Percentiles rank a stretch among this genome's conserved stretches.
Evolutionary conservation across 2,329 filamentous ascomycete genomes (phyloP).

Genomic region (Aphanoascus verrucosus): DNA sequence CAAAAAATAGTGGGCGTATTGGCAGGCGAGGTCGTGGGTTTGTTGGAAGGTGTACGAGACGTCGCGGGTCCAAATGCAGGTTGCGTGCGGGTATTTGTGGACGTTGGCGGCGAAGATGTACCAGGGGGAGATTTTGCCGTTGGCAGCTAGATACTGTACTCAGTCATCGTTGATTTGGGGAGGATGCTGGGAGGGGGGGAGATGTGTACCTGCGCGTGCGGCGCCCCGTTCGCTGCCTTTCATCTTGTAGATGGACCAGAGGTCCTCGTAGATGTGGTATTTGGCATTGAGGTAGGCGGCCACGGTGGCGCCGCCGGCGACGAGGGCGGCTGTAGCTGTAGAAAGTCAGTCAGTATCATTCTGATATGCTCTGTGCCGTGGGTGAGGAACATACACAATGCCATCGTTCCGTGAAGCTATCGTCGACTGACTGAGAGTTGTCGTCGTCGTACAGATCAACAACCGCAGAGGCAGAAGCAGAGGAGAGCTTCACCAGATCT

Average conservation of each 20-base stretch:
- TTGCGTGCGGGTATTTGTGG: slow-evolving; percentile 41
- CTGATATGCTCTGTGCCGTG: not conserved
- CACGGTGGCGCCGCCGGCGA: slow-evolving; percentile 30
- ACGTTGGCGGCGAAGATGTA: slow-evolving; percentile 53
- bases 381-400: slow-evolving; percentile 7
- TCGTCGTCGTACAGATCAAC: no score
- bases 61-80: slow-evolving; percentile 57
- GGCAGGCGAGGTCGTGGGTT: slow-evolving; percentile 45
- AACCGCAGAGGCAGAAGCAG: no score
- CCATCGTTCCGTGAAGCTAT: no score
- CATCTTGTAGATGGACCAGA: slow-evolving; percentile 22
- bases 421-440: no score
- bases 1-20: slow-evolving; percentile 54
- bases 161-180: not conserved
- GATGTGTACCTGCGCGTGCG: slow-evolving; percentile 38
- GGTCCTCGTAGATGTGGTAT: slow-evolving; percentile 55
- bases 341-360: not conserved
- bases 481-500: no score
- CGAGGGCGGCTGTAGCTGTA: slow-evolving; percentile 20
- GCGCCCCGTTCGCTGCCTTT: slow-evolving; percentile 35
- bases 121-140: slow-evolving; percentile 51
- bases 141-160: slow-evolving; percentile 31
- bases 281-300: slow-evolving; percentile 59
- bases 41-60: slow-evolving; percentile 51
- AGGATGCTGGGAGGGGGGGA: not conserved